A percentile compares a stretch with the other conserved stretches of the same genome.
phyloP scores from a whole-genome alignment of 2,329 filamentous ascomycete genomes.

The Biscogniauxia sp. region DNA sequence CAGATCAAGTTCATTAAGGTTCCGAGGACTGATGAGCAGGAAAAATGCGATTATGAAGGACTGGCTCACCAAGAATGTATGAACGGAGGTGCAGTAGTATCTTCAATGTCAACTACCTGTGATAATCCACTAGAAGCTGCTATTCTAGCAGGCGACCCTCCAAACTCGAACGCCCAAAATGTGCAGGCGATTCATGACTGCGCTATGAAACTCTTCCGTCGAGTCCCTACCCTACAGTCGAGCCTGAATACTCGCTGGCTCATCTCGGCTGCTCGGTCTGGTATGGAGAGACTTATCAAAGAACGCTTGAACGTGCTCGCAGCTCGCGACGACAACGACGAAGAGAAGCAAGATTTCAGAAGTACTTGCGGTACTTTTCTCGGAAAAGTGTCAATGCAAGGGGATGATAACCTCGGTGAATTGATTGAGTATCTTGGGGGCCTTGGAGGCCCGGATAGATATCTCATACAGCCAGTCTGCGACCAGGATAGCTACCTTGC shows the following conservation, averaged over 20 bases:
- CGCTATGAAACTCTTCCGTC: background rate
- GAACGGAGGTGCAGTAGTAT: background rate
- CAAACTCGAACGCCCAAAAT: too few species aligned
- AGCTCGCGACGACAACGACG: background rate
- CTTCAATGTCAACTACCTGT: background rate
- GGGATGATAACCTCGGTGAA: background rate
- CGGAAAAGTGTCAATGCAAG: background rate
- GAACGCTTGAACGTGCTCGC: background rate
- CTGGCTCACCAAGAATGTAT: background rate
- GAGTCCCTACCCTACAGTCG: background rate
- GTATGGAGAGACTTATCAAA: background rate
- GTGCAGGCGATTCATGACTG: too few species aligned
- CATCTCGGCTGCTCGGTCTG: background rate
- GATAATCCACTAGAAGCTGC: background rate
- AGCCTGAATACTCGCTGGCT: background rate
- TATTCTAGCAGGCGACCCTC: too few species aligned
- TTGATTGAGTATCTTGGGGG: background rate
- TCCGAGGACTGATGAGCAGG: background rate
- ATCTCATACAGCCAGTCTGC: background rate
- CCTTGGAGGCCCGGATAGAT: background rate
- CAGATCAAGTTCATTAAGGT: background rate
- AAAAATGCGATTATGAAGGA: background rate
- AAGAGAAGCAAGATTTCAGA: background rate
- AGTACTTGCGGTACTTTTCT: background rate
- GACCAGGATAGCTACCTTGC: background rate